Evolutionary conservation across 441 rosid genomes (phyloP).

Genomic region (Corymbia calophylla): DNA sequence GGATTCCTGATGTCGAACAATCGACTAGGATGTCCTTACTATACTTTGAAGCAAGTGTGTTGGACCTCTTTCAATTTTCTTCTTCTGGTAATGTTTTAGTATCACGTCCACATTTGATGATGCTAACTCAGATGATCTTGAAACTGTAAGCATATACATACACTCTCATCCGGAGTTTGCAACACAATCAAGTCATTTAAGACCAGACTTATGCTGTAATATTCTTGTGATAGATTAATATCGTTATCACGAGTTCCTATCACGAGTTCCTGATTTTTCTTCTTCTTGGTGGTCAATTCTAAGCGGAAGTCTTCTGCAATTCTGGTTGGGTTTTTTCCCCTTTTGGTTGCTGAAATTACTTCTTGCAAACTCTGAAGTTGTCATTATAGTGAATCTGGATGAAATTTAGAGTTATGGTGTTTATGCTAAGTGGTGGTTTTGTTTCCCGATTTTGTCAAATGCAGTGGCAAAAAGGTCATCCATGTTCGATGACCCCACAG

Average conservation of each 20-base stretch:
- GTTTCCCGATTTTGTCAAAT: background rate
- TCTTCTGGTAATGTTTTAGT: background rate
- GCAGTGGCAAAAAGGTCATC: slow-evolving; percentile 87
- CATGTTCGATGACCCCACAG: slow-evolving; percentile 78
- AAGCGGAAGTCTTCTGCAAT: background rate
- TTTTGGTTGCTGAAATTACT: background rate
- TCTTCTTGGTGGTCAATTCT: background rate
- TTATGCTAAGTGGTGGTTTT: background rate
- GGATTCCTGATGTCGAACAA: background rate
- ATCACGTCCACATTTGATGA: background rate
- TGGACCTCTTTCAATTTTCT: background rate
- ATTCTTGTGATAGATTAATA: background rate
- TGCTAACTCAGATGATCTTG: background rate
- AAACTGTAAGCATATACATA: background rate
- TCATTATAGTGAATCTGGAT: background rate
- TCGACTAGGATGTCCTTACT: background rate
- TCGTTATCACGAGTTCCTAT: background rate
- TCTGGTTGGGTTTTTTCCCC: background rate
- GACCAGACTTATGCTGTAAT: background rate
- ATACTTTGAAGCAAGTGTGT: background rate
- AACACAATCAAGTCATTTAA: background rate
- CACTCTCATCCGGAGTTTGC: background rate
- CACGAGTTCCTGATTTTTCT: background rate
- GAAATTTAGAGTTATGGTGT: background rate
- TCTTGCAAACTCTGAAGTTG: background rate